phyloP scores from a whole-genome alignment of 805 yeast species.

The Limtongia smithiae region DNA sequence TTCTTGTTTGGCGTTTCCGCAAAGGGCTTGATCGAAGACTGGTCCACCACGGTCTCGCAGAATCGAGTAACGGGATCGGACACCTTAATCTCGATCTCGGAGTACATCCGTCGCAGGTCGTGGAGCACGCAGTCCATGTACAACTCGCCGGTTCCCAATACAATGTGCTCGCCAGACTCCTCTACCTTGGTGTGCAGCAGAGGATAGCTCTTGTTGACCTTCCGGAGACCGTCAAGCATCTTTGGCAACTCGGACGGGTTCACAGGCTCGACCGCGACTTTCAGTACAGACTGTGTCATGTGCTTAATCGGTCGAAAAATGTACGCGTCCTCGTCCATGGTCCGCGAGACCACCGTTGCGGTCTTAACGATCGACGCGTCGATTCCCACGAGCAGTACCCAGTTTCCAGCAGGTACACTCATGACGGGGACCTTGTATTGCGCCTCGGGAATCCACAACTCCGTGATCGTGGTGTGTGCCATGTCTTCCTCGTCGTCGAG shows the following conservation, averaged over 20 bases:
- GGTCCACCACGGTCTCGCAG: slow-evolving; percentile 67
- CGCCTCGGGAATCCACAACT: slow-evolving; percentile 56
- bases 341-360: slow-evolving; percentile 51
- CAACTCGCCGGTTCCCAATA: slow-evolving; percentile 82
- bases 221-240: slow-evolving; percentile 65
- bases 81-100: slow-evolving; percentile 67
- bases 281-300: slow-evolving; percentile 58
- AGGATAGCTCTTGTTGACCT: slow-evolving; percentile 58
- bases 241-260: slow-evolving; percentile 75
- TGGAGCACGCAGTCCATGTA: slow-evolving; percentile 79
- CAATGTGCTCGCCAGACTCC: slow-evolving; percentile 81
- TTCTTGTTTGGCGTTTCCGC: slow-evolving; percentile 54
- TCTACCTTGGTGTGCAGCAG: slow-evolving; percentile 70
- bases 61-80: slow-evolving; percentile 82
- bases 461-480: slow-evolving; percentile 37
- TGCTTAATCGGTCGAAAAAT: slow-evolving; percentile 46
- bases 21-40: slow-evolving; percentile 65
- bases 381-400: slow-evolving; percentile 65
- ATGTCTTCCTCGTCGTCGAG: slow-evolving; percentile 52
- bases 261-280: slow-evolving; percentile 78
- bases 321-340: slow-evolving; percentile 33
- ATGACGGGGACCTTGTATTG: slow-evolving; percentile 59
- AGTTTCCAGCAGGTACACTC: slow-evolving; percentile 59
- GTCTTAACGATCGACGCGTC: slow-evolving; percentile 54
- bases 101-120: slow-evolving; percentile 64